These are phyloP conservation scores for Colletotrichum karsti DNA, from an alignment of 2,329 filamentous ascomycete genomes.

Conservation along the genomic window DNA sequence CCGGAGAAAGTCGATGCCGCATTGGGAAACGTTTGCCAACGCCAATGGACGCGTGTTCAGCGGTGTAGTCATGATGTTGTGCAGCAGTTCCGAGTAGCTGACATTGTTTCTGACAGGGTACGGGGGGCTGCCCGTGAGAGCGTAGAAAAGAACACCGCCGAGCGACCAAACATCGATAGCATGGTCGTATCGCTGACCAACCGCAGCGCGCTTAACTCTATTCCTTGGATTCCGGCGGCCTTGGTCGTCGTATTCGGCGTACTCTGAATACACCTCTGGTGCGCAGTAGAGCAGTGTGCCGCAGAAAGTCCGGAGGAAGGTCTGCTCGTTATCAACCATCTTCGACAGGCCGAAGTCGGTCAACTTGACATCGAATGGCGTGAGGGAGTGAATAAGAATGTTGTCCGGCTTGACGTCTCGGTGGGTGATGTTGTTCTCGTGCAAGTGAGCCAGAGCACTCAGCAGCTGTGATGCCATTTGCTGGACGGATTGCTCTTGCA, in stretches of 20 bases:
- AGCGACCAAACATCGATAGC: conserved; percentile 97
- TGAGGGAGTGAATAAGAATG: conserved; percentile 79
- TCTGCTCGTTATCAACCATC: conserved; percentile 88
- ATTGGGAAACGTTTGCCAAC: conserved; percentile 64
- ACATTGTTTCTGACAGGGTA: conserved; percentile 82
- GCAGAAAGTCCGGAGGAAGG: conserved; percentile 95
- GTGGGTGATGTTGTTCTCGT: conserved; percentile 89
- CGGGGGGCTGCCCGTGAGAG: conserved; percentile 81
- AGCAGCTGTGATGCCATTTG: conserved; percentile 80
- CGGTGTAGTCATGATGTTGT: conserved; percentile 83
- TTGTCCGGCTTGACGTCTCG: conserved; percentile 99
- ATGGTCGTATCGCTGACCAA: conserved; percentile 80
- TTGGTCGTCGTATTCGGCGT: conserved; percentile 73
- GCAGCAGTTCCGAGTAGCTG: conserved; percentile 80
- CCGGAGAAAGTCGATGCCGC: conserved; percentile 77
- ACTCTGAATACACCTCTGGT: conserved; percentile 91
- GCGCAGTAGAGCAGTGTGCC: conserved; percentile 96
- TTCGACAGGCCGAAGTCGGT: conserved; percentile 98
- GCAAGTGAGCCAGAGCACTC: conserved; percentile 85
- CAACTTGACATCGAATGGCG: conserved; percentile 85
- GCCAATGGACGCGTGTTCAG: conserved; percentile 74
- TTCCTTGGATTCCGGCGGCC: conserved; percentile 70
- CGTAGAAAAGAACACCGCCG: conserved; percentile 89
- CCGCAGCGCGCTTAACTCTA: conserved; percentile 64
- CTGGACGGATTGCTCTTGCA: conserved; percentile 76